Evolutionary conservation across 1,139 yeast species (phyloP), one percentile per base, ranked within the genome.

Genomic region (Kazachstania sp.): DNA sequence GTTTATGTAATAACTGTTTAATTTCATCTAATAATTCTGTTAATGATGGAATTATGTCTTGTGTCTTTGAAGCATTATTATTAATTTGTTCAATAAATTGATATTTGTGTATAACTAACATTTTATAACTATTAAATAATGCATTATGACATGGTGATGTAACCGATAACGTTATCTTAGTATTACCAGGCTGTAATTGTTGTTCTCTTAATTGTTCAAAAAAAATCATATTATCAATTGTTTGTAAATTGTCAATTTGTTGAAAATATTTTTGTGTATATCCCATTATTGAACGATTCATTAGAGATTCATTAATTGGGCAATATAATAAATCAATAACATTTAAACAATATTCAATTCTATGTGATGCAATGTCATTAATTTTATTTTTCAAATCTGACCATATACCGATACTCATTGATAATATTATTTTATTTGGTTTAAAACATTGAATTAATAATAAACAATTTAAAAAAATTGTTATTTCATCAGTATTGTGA

Each of bases 361-460:
- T 28, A 23, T 39, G 39, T 13, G 29, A 12, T 7, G 26, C 8
- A n/a, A 29, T 34, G 4, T 9, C 13, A 20, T 9, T 31, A 13
- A 44, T 2, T 4, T 16, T 23, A 5, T 15, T 23, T 4, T 18
- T 7, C n/a, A 19, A 5, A 19, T 44, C 46, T 18, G 35, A 26
- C 29, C 20, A 39, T 28, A 44, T 39, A 19, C 46, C 46, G 3
- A 39, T 13, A 9, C 32, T 11, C 16, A 44, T 28, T 1, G 39
- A 39, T 15, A 39, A 35, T 19, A 18, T n/a, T 4, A 34, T 23
- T 8, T 30, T 16, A 3, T 36, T 39, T 13, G 30, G 35, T 12
- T 35, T 12, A 3, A 36, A 13, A 12, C 28, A 16, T n/a, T 32
- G 41, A 3, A 20, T n/a, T 8, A 44, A 19, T 7, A 36, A 8